Evolutionary conservation across 768 basidiomycete genomes (phyloP).

Genomic region (Leccinum pellstonianum): DNA sequence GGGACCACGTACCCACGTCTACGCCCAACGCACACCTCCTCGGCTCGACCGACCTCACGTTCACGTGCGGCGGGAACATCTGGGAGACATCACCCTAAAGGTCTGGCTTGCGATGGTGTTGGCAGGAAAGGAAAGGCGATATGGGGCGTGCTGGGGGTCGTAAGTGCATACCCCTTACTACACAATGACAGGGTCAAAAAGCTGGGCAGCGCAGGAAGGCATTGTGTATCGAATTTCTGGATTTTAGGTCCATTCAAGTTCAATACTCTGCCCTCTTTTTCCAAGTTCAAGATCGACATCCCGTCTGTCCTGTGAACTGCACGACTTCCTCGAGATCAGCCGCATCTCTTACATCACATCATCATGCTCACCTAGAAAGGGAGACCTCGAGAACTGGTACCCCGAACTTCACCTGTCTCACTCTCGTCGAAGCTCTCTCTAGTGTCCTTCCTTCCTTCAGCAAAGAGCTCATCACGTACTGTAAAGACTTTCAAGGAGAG

Average conservation of each 20-base stretch:
- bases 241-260: too few relatives aligned
- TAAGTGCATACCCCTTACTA: too few relatives aligned
- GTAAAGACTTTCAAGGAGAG: constrained; percentile 96
- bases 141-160: not conserved
- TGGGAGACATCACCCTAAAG: constrained; percentile 25
- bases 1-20: not conserved
- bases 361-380: constrained; percentile 34
- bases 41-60: constrained; percentile 13
- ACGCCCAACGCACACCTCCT: not conserved
- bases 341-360: not conserved
- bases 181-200: too few relatives aligned
- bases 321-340: constrained; percentile 65
- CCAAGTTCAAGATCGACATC: too few relatives aligned
- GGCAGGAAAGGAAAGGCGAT: constrained; percentile 35
- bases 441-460: constrained; percentile 96
- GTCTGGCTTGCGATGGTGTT: constrained; percentile 45
- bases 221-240: too few relatives aligned
- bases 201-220: not conserved
- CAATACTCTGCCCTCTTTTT: too few relatives aligned
- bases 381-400: constrained; percentile 89
- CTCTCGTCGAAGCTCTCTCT: constrained; percentile 94
- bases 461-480: constrained; percentile 84
- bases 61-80: constrained; percentile 28
- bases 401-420: constrained; percentile 93
- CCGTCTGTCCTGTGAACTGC: constrained; percentile 50